A percentile compares a stretch with the other conserved stretches of the same genome.
phyloP scores from a whole-genome alignment of 257 asterid genomes.

The Paulownia fortunei region DNA sequence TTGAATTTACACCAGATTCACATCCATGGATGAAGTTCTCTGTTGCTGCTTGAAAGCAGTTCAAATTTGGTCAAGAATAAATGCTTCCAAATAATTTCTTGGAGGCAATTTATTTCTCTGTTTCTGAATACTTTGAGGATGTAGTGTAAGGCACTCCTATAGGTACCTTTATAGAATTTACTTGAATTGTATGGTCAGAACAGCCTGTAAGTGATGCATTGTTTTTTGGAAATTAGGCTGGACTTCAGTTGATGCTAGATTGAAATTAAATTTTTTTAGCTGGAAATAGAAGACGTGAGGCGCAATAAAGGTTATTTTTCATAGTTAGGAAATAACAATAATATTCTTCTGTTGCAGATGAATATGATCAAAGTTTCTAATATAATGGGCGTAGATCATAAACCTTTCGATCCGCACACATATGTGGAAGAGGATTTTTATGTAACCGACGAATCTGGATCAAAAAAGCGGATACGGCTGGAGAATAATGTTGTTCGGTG shows the following conservation, averaged over 20 bases:
- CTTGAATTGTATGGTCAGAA: background rate
- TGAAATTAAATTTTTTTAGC: background rate
- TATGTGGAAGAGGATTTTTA: slow-evolving; percentile 89
- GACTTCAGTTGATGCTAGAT: background rate
- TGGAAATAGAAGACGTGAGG: background rate
- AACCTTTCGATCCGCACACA: slow-evolving; percentile 86
- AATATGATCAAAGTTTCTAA: slow-evolving; percentile 96
- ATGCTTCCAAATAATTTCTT: background rate
- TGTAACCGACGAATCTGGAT: slow-evolving; percentile 94
- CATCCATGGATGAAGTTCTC: background rate
- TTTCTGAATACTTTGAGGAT: background rate
- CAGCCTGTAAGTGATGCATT: background rate
- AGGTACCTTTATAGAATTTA: background rate
- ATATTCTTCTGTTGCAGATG: slow-evolving; percentile 70
- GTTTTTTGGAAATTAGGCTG: background rate
- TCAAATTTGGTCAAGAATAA: background rate
- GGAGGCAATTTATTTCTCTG: slow-evolving; percentile 3
- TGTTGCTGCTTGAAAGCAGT: background rate
- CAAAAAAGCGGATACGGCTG: slow-evolving; percentile 81
- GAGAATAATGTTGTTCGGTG: slow-evolving; percentile 97
- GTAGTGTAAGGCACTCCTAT: background rate
- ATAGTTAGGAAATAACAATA: background rate
- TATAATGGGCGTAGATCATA: slow-evolving; percentile 95
- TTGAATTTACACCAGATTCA: background rate
- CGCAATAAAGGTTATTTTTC: background rate